Base-by-base conservation (phyloP, 2,329 filamentous ascomycete genomes). In the Penicillium sp. region DNA sequence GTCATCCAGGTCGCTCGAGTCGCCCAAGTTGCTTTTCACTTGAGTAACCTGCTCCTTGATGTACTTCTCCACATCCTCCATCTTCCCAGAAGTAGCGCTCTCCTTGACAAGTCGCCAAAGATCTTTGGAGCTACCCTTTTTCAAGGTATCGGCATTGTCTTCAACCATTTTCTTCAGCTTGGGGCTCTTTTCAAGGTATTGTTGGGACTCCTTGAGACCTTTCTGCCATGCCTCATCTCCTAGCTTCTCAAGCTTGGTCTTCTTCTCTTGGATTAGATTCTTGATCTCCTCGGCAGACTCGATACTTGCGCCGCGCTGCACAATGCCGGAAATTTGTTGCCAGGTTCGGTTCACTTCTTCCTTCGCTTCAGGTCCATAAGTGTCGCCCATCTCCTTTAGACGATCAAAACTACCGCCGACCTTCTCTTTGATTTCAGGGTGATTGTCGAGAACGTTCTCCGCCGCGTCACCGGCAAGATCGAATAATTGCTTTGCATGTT, bases 321-420 rank as follows among this genome's bases (percentile, higher is more conserved):
- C 39, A 13, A 41, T 41, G 19, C 39, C 21, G 39, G 39, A 41
- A 10, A 41, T 84, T 70, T 91, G 82, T 27, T 81, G 71, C 84
- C 87, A 91, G 1, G 88, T 90, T 73, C 88, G 80, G 54, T 91
- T 86, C 5, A 89, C 83, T 72, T 90, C 82, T 80, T 91, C 87
- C 82, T 91, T 90, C 0, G 87, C 89, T 68, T 91, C 87, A 0
- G 89, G 89, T 0, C 90, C 90, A 66, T 89, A 88, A 57, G 85
- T 79, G 14, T 90, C 83, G 26, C 86, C 86, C 73, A 90, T 81
- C 63, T 86, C 73, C 80, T 90, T 89, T 49, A 92, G 77, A 70
- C 89, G 83, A 49, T 90, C 84, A 45, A 90, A 74, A 63, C 84
- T 86, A 11, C 84, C 85, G 14, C 89, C 89, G 9, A 91, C 75